A percentile compares a stretch with the other conserved stretches of the same genome.
These are phyloP conservation scores for Lactifluus pinguis DNA, from an alignment of 768 basidiomycete species.

Conservation along the genomic window DNA sequence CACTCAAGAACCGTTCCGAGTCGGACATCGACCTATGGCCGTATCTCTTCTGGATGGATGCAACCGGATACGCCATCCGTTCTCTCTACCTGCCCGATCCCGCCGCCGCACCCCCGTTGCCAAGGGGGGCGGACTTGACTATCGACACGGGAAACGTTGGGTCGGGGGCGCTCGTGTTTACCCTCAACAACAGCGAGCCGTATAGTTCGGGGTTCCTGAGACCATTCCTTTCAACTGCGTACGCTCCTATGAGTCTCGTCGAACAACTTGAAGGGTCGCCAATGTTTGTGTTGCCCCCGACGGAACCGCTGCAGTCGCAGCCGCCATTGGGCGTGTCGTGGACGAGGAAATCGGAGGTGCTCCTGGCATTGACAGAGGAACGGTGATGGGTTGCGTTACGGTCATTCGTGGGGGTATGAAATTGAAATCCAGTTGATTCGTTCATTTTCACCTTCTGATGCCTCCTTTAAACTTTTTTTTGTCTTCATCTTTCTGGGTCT, in stretches of 20 bases:
- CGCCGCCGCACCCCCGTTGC: slow-evolving; percentile 35
- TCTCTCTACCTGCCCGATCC: slow-evolving; percentile 46
- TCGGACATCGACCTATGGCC: slow-evolving; percentile 52
- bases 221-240: slow-evolving; percentile 45
- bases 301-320: background rate
- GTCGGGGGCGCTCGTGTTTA: slow-evolving; percentile 40
- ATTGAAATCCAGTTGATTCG: background rate
- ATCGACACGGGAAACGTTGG: slow-evolving; percentile 34
- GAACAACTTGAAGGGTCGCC: slow-evolving; percentile 38
- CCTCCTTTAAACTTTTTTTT: too few relatives aligned
- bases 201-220: slow-evolving; percentile 46
- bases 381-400: slow-evolving; percentile 25
- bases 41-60: slow-evolving; percentile 54
- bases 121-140: slow-evolving; percentile 33
- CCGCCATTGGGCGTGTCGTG: background rate
- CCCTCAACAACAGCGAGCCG: slow-evolving; percentile 29
- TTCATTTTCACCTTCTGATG: too few relatives aligned
- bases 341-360: background rate
- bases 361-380: slow-evolving; percentile 16
- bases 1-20: slow-evolving; percentile 42
- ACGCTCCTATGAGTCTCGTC: slow-evolving; percentile 39
- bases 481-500: background rate
- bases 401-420: slow-evolving; percentile 19
- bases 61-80: slow-evolving; percentile 43
- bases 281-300: background rate